Base-by-base conservation (phyloP, 2,329 filamentous ascomycete genomes). In the Botrytis galanthina region DNA sequence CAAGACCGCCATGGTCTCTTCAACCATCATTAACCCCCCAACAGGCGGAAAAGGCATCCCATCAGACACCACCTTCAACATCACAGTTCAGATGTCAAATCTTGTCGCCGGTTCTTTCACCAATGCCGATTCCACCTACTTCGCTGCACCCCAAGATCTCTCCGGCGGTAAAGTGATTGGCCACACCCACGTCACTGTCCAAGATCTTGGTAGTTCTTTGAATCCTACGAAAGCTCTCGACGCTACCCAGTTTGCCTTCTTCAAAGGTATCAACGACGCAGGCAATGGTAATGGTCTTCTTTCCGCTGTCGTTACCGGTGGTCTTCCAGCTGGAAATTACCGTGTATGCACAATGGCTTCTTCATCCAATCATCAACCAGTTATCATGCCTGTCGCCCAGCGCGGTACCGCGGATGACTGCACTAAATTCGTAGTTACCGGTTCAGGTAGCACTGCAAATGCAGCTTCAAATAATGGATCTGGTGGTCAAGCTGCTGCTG, bases 391-490 rank as follows among this genome's bases (percentile, higher is more conserved):
- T 39, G 81, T 85, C 59, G 84, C 84, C 54, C 83, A 84, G 78
- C 81, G 84, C 73, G 84, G 84, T 75, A 80, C 83, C 59, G 80
- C 82, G 44, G 84, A 85, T 75, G 84, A 85, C 75, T 85, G 84
- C 75, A 82, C 80, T 29, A 84, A 84, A 75, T 84, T 85, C 73
- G 81, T 80, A 32, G 83, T 85, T 59, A 77, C 67, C 61, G 78
- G 75, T 16, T 77, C 64, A 37, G 78, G 77, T 9, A 76, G 39
- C 1, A 76, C 72, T 32, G 73, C 46, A 3, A 79, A 79, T 35
- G 74, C 48, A 14, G 77, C 75, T 46, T 71, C 76, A 2, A 78
- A 78, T 68, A 70, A 75, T 54, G 74, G 74, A 26, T 71, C 72
- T 14, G 73, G 51, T 22, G 78, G 77, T 35, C 51, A 66, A n/a